Percentiles rank a stretch among this genome's conserved stretches.
phyloP scores from a whole-genome alignment of 1,284 basidiomycete species.

The Ganoderma boninense region DNA sequence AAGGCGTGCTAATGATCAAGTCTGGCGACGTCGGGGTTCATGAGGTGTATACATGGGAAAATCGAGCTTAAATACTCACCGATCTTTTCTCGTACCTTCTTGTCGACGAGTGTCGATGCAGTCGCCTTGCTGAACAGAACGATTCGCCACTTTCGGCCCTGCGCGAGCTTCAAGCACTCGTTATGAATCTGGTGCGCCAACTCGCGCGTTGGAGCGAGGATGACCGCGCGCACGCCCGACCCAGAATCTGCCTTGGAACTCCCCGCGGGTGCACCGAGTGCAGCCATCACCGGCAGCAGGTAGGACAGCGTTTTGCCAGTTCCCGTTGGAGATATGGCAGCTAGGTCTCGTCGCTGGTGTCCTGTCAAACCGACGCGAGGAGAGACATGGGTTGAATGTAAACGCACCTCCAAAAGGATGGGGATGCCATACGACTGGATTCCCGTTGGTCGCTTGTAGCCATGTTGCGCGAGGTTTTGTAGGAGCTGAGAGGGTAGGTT shows the following conservation, averaged over 20 bases:
- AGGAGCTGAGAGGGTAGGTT: constrained; percentile 59
- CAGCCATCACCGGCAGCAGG: constrained; percentile 81
- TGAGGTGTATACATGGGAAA: background rate
- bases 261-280: constrained; percentile 68
- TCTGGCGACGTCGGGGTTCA: constrained; percentile 51
- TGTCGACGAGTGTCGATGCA: constrained; percentile 75
- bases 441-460: constrained; percentile 71
- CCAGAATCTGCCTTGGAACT: constrained; percentile 55
- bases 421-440: constrained; percentile 81
- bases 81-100: constrained; percentile 73
- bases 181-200: constrained; percentile 97
- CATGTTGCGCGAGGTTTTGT: constrained; percentile 66
- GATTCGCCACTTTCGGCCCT: constrained; percentile 86
- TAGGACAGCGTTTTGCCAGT: constrained; percentile 95
- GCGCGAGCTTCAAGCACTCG: constrained; percentile 86
- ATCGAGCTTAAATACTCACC: constrained; percentile 54
- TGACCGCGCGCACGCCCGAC: constrained; percentile 77
- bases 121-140: constrained; percentile 89
- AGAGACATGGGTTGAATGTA: background rate
- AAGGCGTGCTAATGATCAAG: constrained; percentile 83
- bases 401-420: constrained; percentile 71
- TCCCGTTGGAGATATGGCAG: constrained; percentile 94
- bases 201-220: constrained; percentile 95
- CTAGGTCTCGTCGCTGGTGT: constrained; percentile 69
- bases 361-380: constrained; percentile 44